Evolutionary conservation across 345 rosid genomes (phyloP).

Genomic region (Garcia nutans): DNA sequence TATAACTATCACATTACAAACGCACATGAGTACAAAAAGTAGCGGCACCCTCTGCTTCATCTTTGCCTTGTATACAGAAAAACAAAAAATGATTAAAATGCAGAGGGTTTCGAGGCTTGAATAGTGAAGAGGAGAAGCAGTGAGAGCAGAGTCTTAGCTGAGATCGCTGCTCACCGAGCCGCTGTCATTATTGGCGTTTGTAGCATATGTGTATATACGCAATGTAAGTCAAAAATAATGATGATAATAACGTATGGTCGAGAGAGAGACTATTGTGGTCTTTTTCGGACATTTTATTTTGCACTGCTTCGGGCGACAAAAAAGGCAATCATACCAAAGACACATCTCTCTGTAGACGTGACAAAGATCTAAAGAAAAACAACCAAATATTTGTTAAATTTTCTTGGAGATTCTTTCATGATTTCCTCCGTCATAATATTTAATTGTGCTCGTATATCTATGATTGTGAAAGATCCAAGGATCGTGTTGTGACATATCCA

Average conservation of each 20-base stretch:
- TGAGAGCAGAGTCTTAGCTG: not conserved
- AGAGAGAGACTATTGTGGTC: not conserved
- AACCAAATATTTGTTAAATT: too few relatives aligned
- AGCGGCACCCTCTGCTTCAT: slow-evolving; percentile 5
- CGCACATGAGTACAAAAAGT: slow-evolving; percentile 9
- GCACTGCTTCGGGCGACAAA: not conserved
- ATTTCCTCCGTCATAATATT: too few relatives aligned
- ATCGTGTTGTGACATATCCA: too few relatives aligned
- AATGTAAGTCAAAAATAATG: not conserved
- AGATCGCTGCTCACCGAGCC: not conserved
- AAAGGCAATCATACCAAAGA: not conserved
- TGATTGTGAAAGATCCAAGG: too few relatives aligned
- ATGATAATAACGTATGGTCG: not conserved
- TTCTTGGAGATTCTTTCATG: too few relatives aligned
- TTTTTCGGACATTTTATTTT: not conserved
- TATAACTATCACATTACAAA: slow-evolving; percentile 18
- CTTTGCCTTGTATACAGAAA: not conserved
- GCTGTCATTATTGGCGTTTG: too few relatives aligned
- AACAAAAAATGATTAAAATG: not conserved
- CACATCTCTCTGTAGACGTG: not conserved
- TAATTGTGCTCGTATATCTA: too few relatives aligned
- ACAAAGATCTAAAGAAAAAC: too few relatives aligned
- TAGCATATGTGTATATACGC: too few relatives aligned
- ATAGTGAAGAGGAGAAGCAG: not conserved
- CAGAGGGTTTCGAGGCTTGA: not conserved